Evolutionary conservation across 2,329 filamentous ascomycete genomes (phyloP).

Genomic region (Diplodia seriata): DNA sequence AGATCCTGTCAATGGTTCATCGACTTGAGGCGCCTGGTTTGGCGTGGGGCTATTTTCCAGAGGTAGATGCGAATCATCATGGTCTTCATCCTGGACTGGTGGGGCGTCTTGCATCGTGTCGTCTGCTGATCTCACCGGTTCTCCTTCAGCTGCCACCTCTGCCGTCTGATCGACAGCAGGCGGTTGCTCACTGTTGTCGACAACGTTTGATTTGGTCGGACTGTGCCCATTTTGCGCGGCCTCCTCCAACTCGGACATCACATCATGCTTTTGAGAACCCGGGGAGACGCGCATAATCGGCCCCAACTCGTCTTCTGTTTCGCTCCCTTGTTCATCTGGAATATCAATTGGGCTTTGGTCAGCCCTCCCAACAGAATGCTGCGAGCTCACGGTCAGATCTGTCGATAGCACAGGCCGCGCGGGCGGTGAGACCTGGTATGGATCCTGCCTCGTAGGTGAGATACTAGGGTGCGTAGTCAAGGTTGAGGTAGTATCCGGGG

Average conservation of each 20-base stretch:
- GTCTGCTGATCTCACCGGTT: not conserved
- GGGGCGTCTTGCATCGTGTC: slow-evolving; percentile 12
- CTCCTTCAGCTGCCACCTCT: not conserved
- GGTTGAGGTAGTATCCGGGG: not conserved
- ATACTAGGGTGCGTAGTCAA: not conserved
- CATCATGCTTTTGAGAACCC: not conserved
- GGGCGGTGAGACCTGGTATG: not conserved
- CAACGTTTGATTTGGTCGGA: too few species aligned
- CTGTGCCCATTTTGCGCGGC: too few species aligned
- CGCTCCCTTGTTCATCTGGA: not conserved
- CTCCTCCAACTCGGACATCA: too few species aligned
- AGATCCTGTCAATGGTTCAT: not conserved
- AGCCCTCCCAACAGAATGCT: not conserved
- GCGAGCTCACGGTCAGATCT: not conserved
- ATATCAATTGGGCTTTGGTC: not conserved
- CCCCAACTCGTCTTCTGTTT: slow-evolving; percentile 15
- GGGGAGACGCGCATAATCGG: not conserved
- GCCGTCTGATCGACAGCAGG: not conserved
- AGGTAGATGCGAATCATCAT: not conserved
- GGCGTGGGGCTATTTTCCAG: not conserved
- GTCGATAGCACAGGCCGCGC: not conserved
- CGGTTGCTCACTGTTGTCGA: too few species aligned
- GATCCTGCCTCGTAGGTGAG: not conserved
- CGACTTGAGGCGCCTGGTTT: not conserved
- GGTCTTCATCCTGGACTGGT: not conserved